Conservation (phyloP, 306 rosid genomes). For the Hylodesmum podocarpum region DNA sequence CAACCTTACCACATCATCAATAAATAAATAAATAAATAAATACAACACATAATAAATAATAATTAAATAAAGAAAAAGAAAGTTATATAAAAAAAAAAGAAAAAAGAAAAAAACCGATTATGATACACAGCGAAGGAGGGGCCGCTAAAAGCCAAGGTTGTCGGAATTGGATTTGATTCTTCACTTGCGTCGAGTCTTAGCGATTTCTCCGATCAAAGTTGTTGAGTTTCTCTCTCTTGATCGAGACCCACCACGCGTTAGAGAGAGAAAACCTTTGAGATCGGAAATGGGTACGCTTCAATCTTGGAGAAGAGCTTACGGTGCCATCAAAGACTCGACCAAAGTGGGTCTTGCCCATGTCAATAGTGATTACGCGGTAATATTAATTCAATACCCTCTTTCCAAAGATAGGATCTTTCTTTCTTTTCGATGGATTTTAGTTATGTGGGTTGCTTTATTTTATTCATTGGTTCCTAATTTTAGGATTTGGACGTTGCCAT, state of each 20-base stretch:
- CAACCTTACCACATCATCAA: background rate
- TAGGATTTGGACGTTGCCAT: slow-evolving; percentile 99
- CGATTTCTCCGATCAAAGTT: slow-evolving; percentile 22
- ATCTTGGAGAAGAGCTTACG: slow-evolving; percentile 96
- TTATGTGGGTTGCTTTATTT: slow-evolving; percentile 25
- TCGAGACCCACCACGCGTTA: background rate
- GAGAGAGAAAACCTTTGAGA: slow-evolving; percentile 41
- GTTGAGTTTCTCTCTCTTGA: slow-evolving; percentile 42
- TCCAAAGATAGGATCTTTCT: slow-evolving; percentile 27
- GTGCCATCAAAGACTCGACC: slow-evolving; percentile 91
- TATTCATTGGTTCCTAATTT: slow-evolving; percentile 36
- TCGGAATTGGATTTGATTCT: slow-evolving; percentile 31
- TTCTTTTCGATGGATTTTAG: background rate
- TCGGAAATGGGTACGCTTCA: slow-evolving; percentile 91
- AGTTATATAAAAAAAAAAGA: background rate
- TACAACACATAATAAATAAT: background rate
- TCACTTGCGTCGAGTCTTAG: background rate
- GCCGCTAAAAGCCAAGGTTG: slow-evolving; percentile 34
- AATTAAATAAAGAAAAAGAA: background rate
- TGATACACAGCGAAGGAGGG: slow-evolving; percentile 27
- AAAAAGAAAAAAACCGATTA: background rate
- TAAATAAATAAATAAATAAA: background rate
- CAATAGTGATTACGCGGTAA: slow-evolving; percentile 95
- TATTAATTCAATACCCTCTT: background rate
- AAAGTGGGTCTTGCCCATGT: slow-evolving; percentile 99